A percentile compares a stretch with the other conserved stretches of the same genome.
phyloP scores from a whole-genome alignment of 495 filamentous ascomycete genomes.

The Cairneyella variabilis region DNA sequence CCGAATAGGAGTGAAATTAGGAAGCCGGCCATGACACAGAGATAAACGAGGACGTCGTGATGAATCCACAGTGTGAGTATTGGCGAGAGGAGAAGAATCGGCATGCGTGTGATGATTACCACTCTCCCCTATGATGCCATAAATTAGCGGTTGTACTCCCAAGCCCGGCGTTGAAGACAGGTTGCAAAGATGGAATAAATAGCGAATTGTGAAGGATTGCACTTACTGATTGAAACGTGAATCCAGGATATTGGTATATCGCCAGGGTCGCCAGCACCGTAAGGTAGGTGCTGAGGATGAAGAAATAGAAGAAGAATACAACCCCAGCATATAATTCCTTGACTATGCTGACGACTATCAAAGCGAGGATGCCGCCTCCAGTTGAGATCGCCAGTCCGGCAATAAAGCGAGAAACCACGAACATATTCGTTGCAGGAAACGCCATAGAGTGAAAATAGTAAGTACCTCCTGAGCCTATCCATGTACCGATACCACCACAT shows the following conservation, averaged over 20 bases:
- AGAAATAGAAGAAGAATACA: conserved; percentile 46
- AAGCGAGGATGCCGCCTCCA: conserved; percentile 42
- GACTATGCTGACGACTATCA: conserved; percentile 41
- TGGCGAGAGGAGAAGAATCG: conserved; percentile 43
- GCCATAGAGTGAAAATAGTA: conserved; percentile 61
- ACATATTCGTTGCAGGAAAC: conserved; percentile 58
- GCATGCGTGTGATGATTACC: conserved; percentile 33
- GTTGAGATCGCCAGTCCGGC: conserved; percentile 55
- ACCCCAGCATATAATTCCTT: conserved; percentile 36
- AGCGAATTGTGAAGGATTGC: no score
- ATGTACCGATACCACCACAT: conserved; percentile 54
- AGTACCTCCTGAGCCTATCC: conserved; percentile 54
- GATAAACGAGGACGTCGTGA: conserved; percentile 43
- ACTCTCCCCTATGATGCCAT: conserved; percentile 11
- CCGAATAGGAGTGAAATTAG: conserved; percentile 38
- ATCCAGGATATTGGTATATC: conserved; percentile 54
- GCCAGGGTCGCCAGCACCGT: conserved; percentile 46
- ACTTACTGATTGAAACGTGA: conserved; percentile 44
- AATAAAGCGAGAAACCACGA: conserved; percentile 54
- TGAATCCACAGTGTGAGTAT: conserved; percentile 40
- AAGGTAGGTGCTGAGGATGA: conserved; percentile 45
- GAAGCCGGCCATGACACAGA: conserved; percentile 41
- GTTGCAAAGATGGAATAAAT: no score
- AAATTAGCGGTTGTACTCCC: no score
- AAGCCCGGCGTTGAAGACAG: no score